phyloP scores from a whole-genome alignment of 306 rosid genomes.

The Castanea mollissima region DNA sequence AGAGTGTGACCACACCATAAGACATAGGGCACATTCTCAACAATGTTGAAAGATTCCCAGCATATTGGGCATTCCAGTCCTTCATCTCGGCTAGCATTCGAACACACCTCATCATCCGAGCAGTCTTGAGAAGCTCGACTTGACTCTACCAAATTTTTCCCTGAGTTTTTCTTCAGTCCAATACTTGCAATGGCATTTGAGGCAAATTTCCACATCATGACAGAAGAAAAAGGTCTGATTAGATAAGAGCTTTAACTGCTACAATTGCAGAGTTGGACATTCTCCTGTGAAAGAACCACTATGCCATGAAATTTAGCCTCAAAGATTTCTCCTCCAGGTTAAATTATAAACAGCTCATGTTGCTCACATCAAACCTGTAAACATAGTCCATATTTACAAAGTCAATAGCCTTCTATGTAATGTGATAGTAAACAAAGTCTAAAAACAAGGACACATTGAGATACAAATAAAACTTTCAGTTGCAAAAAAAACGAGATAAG shows the following conservation, averaged over 20 bases:
- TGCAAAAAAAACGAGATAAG: neutral
- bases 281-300: constrained; percentile 16
- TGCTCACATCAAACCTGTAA: constrained; percentile 27
- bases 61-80: constrained; percentile 91
- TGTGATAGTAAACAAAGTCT: neutral
- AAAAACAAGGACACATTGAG: neutral
- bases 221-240: constrained; percentile 10
- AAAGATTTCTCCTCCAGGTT: neutral
- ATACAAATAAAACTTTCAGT: neutral
- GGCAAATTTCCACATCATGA: constrained; percentile 76
- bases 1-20: constrained; percentile 95
- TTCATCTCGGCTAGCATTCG: constrained; percentile 77
- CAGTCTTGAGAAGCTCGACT: constrained; percentile 54
- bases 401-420: neutral
- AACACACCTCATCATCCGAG: constrained; percentile 82
- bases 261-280: constrained; percentile 17
- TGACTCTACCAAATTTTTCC: constrained; percentile 45
- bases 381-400: neutral
- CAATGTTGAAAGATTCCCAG: constrained; percentile 89
- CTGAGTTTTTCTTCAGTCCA: constrained; percentile 57
- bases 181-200: constrained; percentile 62
- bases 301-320: constrained; percentile 12
- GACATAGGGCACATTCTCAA: constrained; percentile 92
- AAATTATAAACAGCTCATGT: constrained; percentile 7
- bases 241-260: constrained; percentile 17